Evolutionary conservation across 139 green algal species (phyloP), one percentile per base, ranked within the genome.

Genomic region (Picochlorum sp.): DNA sequence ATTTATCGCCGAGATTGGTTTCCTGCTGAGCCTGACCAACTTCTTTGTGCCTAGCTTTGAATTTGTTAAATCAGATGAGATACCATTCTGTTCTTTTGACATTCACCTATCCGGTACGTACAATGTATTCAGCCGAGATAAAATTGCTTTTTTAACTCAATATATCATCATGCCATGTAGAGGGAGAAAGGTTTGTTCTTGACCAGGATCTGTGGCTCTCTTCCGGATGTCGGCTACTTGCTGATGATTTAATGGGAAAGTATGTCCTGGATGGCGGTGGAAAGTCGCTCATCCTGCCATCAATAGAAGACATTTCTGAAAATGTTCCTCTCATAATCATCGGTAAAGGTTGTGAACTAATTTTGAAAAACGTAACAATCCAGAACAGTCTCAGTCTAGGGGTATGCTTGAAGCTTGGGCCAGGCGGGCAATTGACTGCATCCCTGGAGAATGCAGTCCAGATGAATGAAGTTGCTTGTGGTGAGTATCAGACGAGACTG

Each of bases 311-410:
- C 13, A 33, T 63, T 24, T 53, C 67, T 4, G 81, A 89, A 55
- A 47, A 49, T 8, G 49, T 93, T 32, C 90, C 90, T 5, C 69
- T 97, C 18, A 85, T 97, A 32, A 40, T 94, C 18, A 69, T 97
- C 6, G 90, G 85, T 14, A 3, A 70, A 2, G 68, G 67, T 10
- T 79, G 74, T 31, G 85, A 68, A 7, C 74, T 97, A 57, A 64
- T 58, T 40, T 74, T 97, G 55, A 69, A 63, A 20, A 95, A 97
- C 59, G 58, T 95, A 1, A 69, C 32, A 1, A 63, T 97, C 0
- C 64, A 87, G 14, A 81, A 47, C 39, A 47, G 12, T 47, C 39
- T 26, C 20, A 14, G 12, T 47, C 10, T n/a, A 47, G 39, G 39
- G n/a, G n/a, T n/a, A n/a, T n/a, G n/a, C n/a, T n/a, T n/a, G n/a